Percentiles rank a stretch among this genome's conserved stretches.
These are phyloP conservation scores for Lasiosphaeris hirsuta DNA, from an alignment of 495 filamentous ascomycete genomes.

Conservation along the genomic window DNA sequence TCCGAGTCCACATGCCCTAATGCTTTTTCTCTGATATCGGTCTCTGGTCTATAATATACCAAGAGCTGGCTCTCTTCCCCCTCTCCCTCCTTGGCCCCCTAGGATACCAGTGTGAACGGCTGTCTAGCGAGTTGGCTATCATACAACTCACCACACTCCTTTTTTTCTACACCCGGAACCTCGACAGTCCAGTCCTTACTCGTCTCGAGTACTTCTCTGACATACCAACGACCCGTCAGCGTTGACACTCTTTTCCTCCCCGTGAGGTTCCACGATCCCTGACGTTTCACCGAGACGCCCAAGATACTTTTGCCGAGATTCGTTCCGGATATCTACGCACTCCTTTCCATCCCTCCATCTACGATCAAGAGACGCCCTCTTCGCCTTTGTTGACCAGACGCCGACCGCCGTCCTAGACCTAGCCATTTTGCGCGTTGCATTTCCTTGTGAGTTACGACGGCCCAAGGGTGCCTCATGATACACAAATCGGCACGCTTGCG, in stretches of 20 bases:
- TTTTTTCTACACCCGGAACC: conserved; percentile 24
- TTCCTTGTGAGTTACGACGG: conserved; percentile 40
- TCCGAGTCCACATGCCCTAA: conserved; percentile 27
- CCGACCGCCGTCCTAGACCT: conserved; percentile 18
- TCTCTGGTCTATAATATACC: conserved; percentile 51
- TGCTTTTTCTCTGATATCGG: conserved; percentile 36
- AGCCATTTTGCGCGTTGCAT: conserved; percentile 31
- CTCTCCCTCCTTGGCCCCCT: conserved; percentile 19
- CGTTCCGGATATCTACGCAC: conserved; percentile 25
- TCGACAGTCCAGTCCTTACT: conserved; percentile 25
- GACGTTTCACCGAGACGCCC: conserved; percentile 15
- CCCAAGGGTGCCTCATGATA: conserved; percentile 26
- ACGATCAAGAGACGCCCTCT: background rate
- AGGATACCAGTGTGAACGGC: conserved; percentile 40
- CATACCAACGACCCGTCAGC: conserved; percentile 6
- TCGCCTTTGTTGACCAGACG: conserved; percentile 10
- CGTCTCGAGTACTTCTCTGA: conserved; percentile 10
- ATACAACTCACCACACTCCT: conserved; percentile 45
- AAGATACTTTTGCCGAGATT: conserved; percentile 13
- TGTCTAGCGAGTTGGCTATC: conserved; percentile 40
- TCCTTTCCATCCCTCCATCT: conserved; percentile 17
- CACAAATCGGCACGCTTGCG: conserved; percentile 24
- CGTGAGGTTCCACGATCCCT: conserved; percentile 26
- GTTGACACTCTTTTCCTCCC: conserved; percentile 12
- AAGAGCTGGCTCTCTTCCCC: conserved; percentile 50